Evolutionary conservation across 495 filamentous ascomycete species (phyloP).

Genomic region (Diplogelasinospora grovesii): DNA sequence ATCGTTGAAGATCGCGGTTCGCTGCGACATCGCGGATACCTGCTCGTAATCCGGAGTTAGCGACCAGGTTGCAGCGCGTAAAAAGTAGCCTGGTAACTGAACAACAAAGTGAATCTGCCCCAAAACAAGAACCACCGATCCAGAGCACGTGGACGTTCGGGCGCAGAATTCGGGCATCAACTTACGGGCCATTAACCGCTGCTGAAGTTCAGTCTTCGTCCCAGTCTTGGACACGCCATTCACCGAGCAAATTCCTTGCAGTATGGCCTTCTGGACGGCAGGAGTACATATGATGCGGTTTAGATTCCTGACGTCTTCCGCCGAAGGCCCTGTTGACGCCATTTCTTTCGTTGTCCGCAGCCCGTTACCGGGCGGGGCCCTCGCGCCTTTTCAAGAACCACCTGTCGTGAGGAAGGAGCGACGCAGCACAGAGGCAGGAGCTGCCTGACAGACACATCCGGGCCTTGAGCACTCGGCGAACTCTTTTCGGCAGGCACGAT

Average conservation of each 20-base stretch:
- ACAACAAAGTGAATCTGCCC: no score
- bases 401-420: background rate
- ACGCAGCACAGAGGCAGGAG: no score
- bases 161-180: background rate
- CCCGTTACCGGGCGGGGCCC: background rate
- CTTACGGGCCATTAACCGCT: conserved; percentile 65
- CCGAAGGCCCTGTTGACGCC: conserved; percentile 2
- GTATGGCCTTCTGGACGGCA: conserved; percentile 55
- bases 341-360: conserved; percentile 6
- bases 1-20: conserved; percentile 12
- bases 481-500: no score
- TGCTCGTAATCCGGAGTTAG: no score
- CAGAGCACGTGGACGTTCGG: no score
- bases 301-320: conserved; percentile 36
- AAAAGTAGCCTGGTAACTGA: no score
- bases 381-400: background rate
- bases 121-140: no score
- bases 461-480: no score
- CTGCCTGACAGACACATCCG: no score
- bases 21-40: conserved; percentile 14
- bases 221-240: conserved; percentile 69
- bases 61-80: no score
- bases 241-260: conserved; percentile 64
- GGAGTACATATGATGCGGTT: conserved; percentile 22
- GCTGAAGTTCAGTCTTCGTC: conserved; percentile 72